Evolutionary conservation across 495 filamentous ascomycete species (phyloP), one percentile per base, ranked within the genome.

Genomic region (Immersiella caudata): DNA sequence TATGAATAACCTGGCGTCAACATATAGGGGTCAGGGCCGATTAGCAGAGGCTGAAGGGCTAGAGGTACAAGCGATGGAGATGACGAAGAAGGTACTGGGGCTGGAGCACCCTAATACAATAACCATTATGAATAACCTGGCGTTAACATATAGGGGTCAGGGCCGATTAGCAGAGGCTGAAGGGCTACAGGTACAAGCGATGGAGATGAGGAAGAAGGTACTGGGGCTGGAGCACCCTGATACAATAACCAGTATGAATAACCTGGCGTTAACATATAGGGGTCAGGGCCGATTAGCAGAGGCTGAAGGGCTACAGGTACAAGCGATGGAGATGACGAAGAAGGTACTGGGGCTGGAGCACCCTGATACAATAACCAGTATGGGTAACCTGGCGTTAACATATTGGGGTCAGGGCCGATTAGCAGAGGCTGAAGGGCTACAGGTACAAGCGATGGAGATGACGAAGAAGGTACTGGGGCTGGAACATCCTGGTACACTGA

Each of bases 1-100:
- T 58, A 69, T 66, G 64, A 18, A 6, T 21, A 69, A 66, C 62
- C 62, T 68, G 6, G 62, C 62, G 21, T 57, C 25, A 22, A 68
- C 60, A 20, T 64, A 25, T n/a, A 33, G 50, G 50, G 26, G 16
- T 35, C 66, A 68, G 36, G 66, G 63, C 25, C 63, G 40, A 55
- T 26, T 25, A 21, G 8, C 8, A 52, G 66, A 68, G 50, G 59
- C 66, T 36, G 33, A 36, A 12, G 12, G 12, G 33, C 33, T 36
- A 12, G 5, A 6, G 5, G 33, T 58, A 14, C 6, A 29, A 12
- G 55, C 29, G 24, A 36, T 36, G 33, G 33, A 36, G 33, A 36
- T 12, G 33, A 36, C 8, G 26, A 36, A 36, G 33, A 36, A 5
- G 6, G 12, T 6, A 12, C 33, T 36, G 6, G 33, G 33, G 33